phyloP scores from a whole-genome alignment of 73 alveolate species.

The Tetrahymena borealis region DNA sequence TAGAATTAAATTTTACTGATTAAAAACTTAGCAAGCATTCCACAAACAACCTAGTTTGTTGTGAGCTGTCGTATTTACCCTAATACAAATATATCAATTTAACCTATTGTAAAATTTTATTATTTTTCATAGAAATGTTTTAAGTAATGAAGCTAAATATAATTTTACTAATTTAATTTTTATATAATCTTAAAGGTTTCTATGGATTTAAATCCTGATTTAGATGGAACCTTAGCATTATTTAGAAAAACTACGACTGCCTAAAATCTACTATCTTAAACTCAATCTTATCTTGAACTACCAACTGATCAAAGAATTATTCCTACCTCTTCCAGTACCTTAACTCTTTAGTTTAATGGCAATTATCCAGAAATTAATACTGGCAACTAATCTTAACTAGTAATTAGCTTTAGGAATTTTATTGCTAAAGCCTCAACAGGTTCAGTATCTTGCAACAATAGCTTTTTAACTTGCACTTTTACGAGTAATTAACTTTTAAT shows the following conservation, averaged over 20 bases:
- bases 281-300: neutral
- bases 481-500: neutral
- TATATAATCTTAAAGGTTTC: too few species aligned
- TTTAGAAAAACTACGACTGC: too few species aligned
- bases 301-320: neutral
- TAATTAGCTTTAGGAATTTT: neutral
- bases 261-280: neutral
- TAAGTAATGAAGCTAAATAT: too few species aligned
- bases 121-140: too few species aligned
- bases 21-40: neutral
- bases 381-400: neutral
- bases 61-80: neutral
- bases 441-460: neutral
- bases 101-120: neutral
- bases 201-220: too few species aligned
- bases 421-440: neutral
- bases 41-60: neutral
- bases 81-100: neutral
- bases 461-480: neutral
- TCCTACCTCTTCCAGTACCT: neutral
- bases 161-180: too few species aligned
- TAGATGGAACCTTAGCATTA: too few species aligned
- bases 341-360: neutral
- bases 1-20: neutral
- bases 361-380: neutral